Conservation (phyloP, 164 flowering plant genomes). For the Chimonanthus praecox region DNA sequence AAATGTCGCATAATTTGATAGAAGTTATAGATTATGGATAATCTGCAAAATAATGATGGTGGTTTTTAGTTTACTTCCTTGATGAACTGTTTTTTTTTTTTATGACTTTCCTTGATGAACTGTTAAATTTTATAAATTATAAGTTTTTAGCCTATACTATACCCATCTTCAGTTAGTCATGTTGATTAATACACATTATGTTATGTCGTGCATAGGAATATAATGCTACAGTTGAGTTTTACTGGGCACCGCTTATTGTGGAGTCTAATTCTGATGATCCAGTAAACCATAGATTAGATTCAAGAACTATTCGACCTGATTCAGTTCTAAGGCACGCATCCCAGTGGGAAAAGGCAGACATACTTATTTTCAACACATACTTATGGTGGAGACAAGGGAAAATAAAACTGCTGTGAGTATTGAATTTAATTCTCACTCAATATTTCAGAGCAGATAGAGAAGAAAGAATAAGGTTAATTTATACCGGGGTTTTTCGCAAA, state of each 20-base stretch:
- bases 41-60: too few species aligned
- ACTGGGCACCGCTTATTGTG: conserved; percentile 93
- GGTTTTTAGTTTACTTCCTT: too few species aligned
- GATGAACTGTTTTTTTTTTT: too few species aligned
- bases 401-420: conserved; percentile 71
- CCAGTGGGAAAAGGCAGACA: conserved; percentile 84
- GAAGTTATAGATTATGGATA: too few species aligned
- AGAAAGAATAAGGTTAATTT: background rate
- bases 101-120: too few species aligned
- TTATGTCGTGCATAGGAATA: conserved; percentile 36
- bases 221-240: conserved; percentile 88
- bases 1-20: too few species aligned
- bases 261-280: conserved; percentile 92
- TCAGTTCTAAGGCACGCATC: conserved; percentile 67
- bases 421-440: background rate
- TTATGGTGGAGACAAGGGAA: conserved; percentile 99
- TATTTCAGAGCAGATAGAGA: background rate
- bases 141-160: background rate
- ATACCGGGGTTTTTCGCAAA: background rate
- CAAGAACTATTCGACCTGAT: conserved; percentile 78
- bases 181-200: background rate
- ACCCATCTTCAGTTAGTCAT: background rate
- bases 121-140: too few species aligned
- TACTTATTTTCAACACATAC: conserved; percentile 82
- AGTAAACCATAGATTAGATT: conserved; percentile 73